These are phyloP conservation scores for Asterochloris sp. DNA, from an alignment of 139 green algal species.

Conservation along the genomic window DNA sequence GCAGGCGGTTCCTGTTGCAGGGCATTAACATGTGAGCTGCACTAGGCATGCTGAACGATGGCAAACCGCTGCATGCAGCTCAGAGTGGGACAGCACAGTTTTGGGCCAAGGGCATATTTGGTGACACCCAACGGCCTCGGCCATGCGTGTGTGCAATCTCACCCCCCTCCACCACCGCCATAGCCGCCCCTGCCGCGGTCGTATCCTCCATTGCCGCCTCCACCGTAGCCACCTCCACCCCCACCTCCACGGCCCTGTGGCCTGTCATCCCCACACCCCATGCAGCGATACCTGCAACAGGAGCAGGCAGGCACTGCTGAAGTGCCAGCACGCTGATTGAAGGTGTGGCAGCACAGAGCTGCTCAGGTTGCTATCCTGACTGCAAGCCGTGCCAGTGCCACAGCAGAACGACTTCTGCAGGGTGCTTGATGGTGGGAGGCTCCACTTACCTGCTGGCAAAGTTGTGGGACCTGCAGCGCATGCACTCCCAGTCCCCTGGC, in stretches of 20 bases:
- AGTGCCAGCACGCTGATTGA: neutral
- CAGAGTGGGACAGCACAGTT: too few species aligned
- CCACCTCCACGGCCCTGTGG: neutral
- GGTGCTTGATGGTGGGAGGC: too few species aligned
- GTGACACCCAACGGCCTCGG: too few species aligned
- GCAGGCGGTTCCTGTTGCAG: too few species aligned
- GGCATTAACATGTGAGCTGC: too few species aligned
- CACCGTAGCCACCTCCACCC: slow-evolving; percentile 12
- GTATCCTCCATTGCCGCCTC: neutral
- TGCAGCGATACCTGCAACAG: neutral
- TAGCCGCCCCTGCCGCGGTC: neutral
- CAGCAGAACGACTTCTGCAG: too few species aligned
- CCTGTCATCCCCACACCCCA: neutral
- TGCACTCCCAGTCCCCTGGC: slow-evolving; percentile 39
- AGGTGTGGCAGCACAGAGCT: neutral
- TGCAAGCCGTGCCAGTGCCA: slow-evolving; percentile 32
- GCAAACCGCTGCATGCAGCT: too few species aligned
- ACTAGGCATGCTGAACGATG: too few species aligned
- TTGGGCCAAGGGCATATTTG: too few species aligned
- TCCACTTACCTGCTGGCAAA: slow-evolving; percentile 26
- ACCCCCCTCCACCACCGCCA: slow-evolving; percentile 8
- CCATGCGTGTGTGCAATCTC: neutral
- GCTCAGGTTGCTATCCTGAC: slow-evolving; percentile 14
- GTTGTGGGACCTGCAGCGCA: slow-evolving; percentile 37
- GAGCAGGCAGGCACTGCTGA: neutral